Evolutionary conservation across 345 rosid species (phyloP).

Genomic region (Bruguiera gymnorhiza): DNA sequence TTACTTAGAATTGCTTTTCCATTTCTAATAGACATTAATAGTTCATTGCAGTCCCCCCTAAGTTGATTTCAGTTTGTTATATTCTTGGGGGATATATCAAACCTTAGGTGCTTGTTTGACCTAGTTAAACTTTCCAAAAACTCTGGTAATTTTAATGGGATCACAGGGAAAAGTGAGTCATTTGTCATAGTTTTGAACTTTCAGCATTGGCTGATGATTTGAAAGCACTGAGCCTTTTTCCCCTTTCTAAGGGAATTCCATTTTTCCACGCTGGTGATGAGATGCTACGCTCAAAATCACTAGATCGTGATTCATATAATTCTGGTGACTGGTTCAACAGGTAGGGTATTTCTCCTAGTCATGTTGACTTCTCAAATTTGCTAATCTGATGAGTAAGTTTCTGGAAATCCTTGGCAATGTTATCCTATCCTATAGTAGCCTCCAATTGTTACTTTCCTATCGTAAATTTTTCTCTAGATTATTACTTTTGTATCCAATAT

Average conservation of each 20-base stretch:
- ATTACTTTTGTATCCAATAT: neutral
- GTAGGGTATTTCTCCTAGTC: constrained; percentile 31
- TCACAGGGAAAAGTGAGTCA: too few relatives aligned
- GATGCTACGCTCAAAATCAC: constrained; percentile 89
- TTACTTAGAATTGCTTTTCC: neutral
- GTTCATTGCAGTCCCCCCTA: neutral
- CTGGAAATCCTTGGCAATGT: neutral
- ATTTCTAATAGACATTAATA: neutral
- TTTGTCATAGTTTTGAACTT: neutral
- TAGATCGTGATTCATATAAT: constrained; percentile 96
- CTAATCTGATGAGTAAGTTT: neutral
- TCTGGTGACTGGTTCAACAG: constrained; percentile 99
- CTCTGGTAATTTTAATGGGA: too few relatives aligned
- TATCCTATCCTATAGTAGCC: neutral
- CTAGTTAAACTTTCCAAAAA: too few relatives aligned
- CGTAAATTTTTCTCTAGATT: neutral
- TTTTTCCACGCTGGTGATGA: constrained; percentile 96
- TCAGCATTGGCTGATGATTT: neutral
- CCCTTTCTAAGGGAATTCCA: constrained; percentile 66
- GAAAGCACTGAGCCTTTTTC: neutral
- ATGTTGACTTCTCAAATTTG: constrained; percentile 4
- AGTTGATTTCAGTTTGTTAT: neutral
- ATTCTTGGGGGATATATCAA: neutral
- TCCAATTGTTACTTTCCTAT: constrained; percentile 3
- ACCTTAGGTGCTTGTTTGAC: too few relatives aligned